Evolutionary conservation across 176 grass and related monocot genomes (phyloP).

Genomic region (Musa acuminata): DNA sequence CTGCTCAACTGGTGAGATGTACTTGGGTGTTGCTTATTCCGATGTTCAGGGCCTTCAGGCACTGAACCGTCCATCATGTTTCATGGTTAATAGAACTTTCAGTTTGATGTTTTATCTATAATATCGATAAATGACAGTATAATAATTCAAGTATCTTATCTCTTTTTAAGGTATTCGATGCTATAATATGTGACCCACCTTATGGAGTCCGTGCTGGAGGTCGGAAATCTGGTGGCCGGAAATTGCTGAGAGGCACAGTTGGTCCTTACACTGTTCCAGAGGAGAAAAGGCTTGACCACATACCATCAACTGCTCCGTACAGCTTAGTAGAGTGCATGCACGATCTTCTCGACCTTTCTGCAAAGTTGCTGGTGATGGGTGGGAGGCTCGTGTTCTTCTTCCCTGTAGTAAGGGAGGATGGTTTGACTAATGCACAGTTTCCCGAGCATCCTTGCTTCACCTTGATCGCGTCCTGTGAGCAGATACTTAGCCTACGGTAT

Average conservation of each 20-base stretch:
- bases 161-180: constrained; percentile 62
- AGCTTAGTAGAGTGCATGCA: constrained; percentile 76
- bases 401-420: constrained; percentile 62
- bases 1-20: background rate
- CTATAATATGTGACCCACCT: constrained; percentile 87
- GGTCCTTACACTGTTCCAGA: constrained; percentile 81
- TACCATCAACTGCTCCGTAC: constrained; percentile 78
- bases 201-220: constrained; percentile 94
- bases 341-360: constrained; percentile 68
- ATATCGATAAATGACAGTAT: background rate
- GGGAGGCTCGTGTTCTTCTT: constrained; percentile 81
- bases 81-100: too few relatives aligned
- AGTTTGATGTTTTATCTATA: too few relatives aligned
- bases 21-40: background rate
- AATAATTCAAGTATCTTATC: background rate
- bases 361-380: constrained; percentile 69
- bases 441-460: constrained; percentile 90
- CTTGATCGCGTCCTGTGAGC: constrained; percentile 53
- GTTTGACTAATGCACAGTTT: constrained; percentile 15
- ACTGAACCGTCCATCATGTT: too few relatives aligned
- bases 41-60: background rate
- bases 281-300: constrained; percentile 72
- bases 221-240: constrained; percentile 75
- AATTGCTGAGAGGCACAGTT: constrained; percentile 61
- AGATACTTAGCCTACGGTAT: constrained; percentile 80